Evolutionary conservation across 441 rosid species (phyloP).

Genomic region (Flueggea neowawraea): DNA sequence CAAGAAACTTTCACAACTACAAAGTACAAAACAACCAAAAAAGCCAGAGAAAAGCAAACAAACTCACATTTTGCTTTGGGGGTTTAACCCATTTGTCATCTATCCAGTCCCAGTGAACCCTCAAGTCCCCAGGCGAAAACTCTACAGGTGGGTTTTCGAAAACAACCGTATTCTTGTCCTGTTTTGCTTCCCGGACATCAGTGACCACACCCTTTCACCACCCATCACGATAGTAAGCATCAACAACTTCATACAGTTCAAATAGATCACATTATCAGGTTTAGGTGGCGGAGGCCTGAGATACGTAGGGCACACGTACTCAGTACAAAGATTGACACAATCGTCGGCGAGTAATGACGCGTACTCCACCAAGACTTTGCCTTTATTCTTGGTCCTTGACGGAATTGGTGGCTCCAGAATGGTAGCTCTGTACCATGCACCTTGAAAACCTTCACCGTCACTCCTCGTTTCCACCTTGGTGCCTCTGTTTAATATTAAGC

Average conservation of each 20-base stretch:
- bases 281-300: slow-evolving; percentile 60
- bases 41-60: background rate
- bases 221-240: slow-evolving; percentile 61
- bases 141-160: slow-evolving; percentile 61
- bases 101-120: slow-evolving; percentile 67
- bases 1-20: background rate
- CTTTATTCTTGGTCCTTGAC: slow-evolving; percentile 18
- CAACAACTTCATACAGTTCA: slow-evolving; percentile 51
- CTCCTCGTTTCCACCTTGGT: slow-evolving; percentile 59
- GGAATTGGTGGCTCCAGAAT: slow-evolving; percentile 26
- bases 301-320: slow-evolving; percentile 29
- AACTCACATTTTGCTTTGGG: slow-evolving; percentile 4
- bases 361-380: slow-evolving; percentile 45
- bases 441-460: slow-evolving; percentile 61
- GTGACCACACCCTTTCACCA: slow-evolving; percentile 89
- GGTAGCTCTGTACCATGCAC: slow-evolving; percentile 63
- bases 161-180: slow-evolving; percentile 35
- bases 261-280: slow-evolving; percentile 20
- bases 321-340: slow-evolving; percentile 30
- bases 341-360: slow-evolving; percentile 41
- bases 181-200: slow-evolving; percentile 37
- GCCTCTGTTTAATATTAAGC: slow-evolving; percentile 34
- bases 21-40: background rate
- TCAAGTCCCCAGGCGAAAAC: slow-evolving; percentile 37
- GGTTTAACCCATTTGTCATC: slow-evolving; percentile 48